Conservation (phyloP, 805 yeast species). For the Pichia eremophila region DNA sequence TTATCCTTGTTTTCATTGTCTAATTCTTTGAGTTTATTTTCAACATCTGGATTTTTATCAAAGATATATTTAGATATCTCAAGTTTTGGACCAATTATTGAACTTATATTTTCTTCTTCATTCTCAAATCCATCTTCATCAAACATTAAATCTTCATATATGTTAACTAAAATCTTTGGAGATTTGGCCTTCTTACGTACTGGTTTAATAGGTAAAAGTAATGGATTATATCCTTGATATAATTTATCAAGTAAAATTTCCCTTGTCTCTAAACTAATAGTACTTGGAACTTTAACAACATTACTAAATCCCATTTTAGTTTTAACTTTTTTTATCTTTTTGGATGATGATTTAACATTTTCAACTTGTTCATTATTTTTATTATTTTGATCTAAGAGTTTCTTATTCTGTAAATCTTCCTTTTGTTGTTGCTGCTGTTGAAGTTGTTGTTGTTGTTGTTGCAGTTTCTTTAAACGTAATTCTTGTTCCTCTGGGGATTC, state of each 20-base stretch:
- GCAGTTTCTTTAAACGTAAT: not conserved
- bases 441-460: not conserved
- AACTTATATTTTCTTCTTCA: conserved; percentile 7
- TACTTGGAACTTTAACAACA: conserved; percentile 27
- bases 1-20: not conserved
- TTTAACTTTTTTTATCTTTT: not conserved
- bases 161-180: conserved; percentile 25
- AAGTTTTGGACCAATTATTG: conserved; percentile 12
- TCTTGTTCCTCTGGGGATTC: not conserved
- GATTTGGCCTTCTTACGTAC: conserved; percentile 13
- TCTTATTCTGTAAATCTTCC: not conserved
- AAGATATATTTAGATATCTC: conserved; percentile 14
- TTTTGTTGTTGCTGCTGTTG: not conserved
- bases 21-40: conserved; percentile 9
- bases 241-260: conserved; percentile 27
- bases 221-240: conserved; percentile 29
- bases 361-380: too few relatives aligned
- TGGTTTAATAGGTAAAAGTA: conserved; percentile 22
- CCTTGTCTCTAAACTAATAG: conserved; percentile 24
- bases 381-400: not conserved
- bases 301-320: conserved; percentile 25
- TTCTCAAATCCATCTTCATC: conserved; percentile 1
- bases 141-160: conserved; percentile 21
- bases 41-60: conserved; percentile 13
- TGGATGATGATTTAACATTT: too few relatives aligned